A percentile compares a stretch with the other conserved stretches of the same genome.
Conservation (phyloP, 805 yeast species). For the Ogataea paraovalis region DNA sequence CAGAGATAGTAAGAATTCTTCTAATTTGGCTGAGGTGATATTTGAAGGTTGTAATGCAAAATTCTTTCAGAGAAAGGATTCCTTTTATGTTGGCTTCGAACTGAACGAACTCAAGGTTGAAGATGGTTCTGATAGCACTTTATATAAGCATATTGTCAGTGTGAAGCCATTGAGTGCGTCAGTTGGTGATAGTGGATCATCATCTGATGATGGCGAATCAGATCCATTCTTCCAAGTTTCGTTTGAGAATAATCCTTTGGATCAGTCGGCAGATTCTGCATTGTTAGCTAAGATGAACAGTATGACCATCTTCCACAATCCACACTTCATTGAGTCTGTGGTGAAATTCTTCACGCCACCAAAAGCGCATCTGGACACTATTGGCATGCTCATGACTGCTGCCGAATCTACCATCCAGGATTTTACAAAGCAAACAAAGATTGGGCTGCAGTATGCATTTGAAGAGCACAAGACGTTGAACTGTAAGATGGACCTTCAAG, state of each 20-base stretch:
- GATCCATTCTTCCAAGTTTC: conserved; percentile 78
- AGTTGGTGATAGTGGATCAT: conserved; percentile 25
- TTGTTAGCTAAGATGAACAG: conserved; percentile 72
- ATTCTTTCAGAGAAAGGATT: conserved; percentile 73
- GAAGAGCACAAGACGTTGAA: conserved; percentile 92
- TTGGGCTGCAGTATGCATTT: conserved; percentile 89
- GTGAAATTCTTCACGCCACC: conserved; percentile 82
- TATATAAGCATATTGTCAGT: conserved; percentile 85
- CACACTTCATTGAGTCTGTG: conserved; percentile 74
- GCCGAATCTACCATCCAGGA: conserved; percentile 96
- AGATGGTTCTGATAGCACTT: conserved; percentile 75
- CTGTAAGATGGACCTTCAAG: conserved; percentile 83
- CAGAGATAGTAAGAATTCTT: conserved; percentile 34
- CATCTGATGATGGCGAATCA: conserved; percentile 8
- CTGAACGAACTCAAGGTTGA: conserved; percentile 79
- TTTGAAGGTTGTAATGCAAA: conserved; percentile 80
- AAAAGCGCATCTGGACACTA: conserved; percentile 76
- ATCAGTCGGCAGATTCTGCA: conserved; percentile 76
- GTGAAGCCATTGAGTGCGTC: conserved; percentile 58
- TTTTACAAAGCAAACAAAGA: conserved; percentile 79
- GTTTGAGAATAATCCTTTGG: conserved; percentile 84
- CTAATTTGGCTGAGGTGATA: conserved; percentile 67
- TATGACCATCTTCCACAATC: conserved; percentile 87
- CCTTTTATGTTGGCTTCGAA: conserved; percentile 66
- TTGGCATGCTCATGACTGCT: conserved; percentile 86